phyloP scores from a whole-genome alignment of 805 yeast species.

The Candida insectorum region DNA sequence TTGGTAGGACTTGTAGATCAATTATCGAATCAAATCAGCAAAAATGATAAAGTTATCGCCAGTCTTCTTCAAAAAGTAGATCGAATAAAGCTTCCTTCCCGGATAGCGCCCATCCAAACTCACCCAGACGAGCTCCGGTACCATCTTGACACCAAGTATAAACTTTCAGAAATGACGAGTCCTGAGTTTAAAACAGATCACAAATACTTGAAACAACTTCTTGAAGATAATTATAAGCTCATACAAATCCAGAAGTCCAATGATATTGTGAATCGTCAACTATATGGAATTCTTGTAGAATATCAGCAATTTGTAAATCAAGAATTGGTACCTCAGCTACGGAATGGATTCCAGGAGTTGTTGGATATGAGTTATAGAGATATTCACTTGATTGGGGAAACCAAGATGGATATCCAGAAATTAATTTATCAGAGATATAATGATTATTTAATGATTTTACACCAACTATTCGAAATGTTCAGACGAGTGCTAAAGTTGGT shows the following conservation, averaged over 20 bases:
- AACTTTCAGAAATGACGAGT: slow-evolving; percentile 12
- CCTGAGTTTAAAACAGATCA: slow-evolving; percentile 12
- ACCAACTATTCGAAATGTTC: slow-evolving; percentile 9
- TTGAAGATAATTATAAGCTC: slow-evolving; percentile 26
- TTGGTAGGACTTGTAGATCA: slow-evolving; percentile 20
- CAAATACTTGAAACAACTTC: slow-evolving; percentile 20
- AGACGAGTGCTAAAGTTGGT: slow-evolving; percentile 7
- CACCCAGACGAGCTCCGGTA: slow-evolving; percentile 6
- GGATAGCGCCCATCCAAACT: neutral
- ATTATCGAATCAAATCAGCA: slow-evolving; percentile 18
- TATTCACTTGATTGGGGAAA: too few relatives aligned
- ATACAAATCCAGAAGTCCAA: slow-evolving; percentile 16
- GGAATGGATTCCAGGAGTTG: slow-evolving; percentile 15
- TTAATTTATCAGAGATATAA: slow-evolving; percentile 7
- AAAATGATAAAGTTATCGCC: slow-evolving; percentile 17
- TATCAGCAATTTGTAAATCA: slow-evolving; percentile 29
- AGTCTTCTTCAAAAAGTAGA: slow-evolving; percentile 3
- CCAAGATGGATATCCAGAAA: too few relatives aligned
- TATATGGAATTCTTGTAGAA: slow-evolving; percentile 18
- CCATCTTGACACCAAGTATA: slow-evolving; percentile 18
- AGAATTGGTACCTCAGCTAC: slow-evolving; percentile 25
- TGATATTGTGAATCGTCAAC: slow-evolving; percentile 19
- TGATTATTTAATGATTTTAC: slow-evolving; percentile 7
- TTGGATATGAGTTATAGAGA: neutral
- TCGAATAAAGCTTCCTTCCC: neutral